A percentile compares a stretch with the other conserved stretches of the same genome.
phyloP scores from a whole-genome alignment of 176 grass and related monocot species.

The Guadua angustifolia region DNA sequence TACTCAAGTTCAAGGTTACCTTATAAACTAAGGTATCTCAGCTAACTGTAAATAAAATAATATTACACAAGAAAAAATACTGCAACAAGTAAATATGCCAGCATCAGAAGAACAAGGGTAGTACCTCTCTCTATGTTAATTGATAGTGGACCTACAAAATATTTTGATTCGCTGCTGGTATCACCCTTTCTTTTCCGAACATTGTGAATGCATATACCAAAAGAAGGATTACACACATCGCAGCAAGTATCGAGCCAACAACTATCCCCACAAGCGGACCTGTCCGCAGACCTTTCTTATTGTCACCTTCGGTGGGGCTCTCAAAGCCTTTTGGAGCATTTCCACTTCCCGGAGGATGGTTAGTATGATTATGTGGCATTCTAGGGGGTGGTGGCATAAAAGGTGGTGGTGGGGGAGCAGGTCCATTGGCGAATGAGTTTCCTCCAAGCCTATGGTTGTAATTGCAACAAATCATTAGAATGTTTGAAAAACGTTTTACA shows the following conservation, averaged over 20 bases:
- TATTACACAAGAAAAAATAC: constrained; percentile 29
- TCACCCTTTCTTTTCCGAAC: constrained; percentile 66
- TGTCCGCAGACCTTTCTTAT: constrained; percentile 66
- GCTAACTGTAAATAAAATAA: constrained; percentile 25
- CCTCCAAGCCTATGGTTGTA: constrained; percentile 68
- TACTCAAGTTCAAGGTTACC: background rate
- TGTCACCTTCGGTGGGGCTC: constrained; percentile 37
- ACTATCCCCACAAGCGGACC: constrained; percentile 66
- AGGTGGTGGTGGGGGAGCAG: constrained; percentile 86
- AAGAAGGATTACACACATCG: constrained; percentile 55
- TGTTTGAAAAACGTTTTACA: constrained; percentile 20
- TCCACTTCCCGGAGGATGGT: constrained; percentile 41
- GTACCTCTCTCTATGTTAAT: constrained; percentile 76
- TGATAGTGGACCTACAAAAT: constrained; percentile 58
- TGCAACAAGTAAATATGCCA: constrained; percentile 21
- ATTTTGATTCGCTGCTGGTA: constrained; percentile 62
- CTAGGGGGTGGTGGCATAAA: constrained; percentile 69
- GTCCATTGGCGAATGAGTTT: constrained; percentile 79
- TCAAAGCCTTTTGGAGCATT: constrained; percentile 53
- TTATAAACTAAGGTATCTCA: constrained; percentile 30
- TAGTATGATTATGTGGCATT: constrained; percentile 52
- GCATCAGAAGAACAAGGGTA: constrained; percentile 24
- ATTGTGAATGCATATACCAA: constrained; percentile 55
- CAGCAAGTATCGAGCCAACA: constrained; percentile 65
- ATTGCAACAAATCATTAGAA: constrained; percentile 49